Conservation (phyloP, 805 yeast genomes). For the Starmerella apis region DNA sequence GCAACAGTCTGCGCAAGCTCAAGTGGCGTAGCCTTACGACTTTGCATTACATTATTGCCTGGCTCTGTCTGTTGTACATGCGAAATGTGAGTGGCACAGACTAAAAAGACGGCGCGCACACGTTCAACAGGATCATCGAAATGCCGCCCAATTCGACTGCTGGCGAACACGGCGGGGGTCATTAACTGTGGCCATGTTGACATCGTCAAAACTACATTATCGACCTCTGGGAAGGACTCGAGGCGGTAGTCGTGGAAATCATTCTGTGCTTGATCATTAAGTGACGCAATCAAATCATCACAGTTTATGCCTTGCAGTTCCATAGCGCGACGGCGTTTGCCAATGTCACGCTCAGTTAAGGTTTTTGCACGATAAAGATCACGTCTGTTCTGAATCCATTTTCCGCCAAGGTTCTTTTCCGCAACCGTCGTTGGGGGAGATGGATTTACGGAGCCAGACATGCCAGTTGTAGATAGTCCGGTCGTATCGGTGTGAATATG, state of each 20-base stretch:
- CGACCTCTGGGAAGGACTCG: constrained; percentile 28
- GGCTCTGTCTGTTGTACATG: constrained; percentile 33
- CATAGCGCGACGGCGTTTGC: constrained; percentile 51
- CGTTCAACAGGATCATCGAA: constrained; percentile 47
- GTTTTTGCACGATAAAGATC: constrained; percentile 68
- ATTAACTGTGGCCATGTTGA: constrained; percentile 35
- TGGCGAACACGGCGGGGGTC: constrained; percentile 46
- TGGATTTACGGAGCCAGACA: background rate
- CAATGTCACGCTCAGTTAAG: constrained; percentile 56
- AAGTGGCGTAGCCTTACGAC: constrained; percentile 50
- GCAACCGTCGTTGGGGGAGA: background rate
- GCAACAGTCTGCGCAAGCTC: constrained; percentile 71
- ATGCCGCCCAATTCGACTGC: constrained; percentile 43
- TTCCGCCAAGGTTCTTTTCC: constrained; percentile 9
- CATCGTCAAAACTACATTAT: constrained; percentile 28
- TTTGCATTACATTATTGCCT: constrained; percentile 30
- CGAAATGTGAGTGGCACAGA: constrained; percentile 50
- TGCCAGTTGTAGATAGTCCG: background rate
- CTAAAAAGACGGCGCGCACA: constrained; percentile 53
- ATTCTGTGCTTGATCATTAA: constrained; percentile 9
- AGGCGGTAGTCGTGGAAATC: constrained; percentile 26
- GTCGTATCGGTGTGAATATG: background rate
- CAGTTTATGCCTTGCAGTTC: constrained; percentile 25
- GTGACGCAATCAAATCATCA: constrained; percentile 16
- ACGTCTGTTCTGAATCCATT: constrained; percentile 45